These are phyloP conservation scores for Phanerochaete sordida DNA, from an alignment of 768 basidiomycete genomes.

Conservation along the genomic window DNA sequence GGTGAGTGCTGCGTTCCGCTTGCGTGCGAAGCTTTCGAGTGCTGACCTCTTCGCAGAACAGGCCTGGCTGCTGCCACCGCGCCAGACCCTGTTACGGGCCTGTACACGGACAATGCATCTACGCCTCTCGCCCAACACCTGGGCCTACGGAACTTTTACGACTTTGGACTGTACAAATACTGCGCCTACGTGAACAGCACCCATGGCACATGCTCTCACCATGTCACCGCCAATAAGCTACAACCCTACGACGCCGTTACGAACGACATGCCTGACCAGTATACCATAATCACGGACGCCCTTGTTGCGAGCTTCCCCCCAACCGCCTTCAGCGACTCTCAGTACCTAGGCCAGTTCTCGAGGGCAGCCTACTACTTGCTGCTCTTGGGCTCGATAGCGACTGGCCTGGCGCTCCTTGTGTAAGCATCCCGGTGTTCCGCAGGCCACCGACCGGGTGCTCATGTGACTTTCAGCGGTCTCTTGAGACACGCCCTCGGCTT, in stretches of 20 bases:
- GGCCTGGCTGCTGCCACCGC: constrained; percentile 46
- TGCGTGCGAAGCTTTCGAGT: background rate
- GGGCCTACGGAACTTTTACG: constrained; percentile 69
- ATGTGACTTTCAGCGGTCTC: constrained; percentile 48
- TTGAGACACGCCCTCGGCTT: constrained; percentile 63
- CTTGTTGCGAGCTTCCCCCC: constrained; percentile 39
- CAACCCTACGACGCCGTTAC: constrained; percentile 62
- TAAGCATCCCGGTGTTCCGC: constrained; percentile 31
- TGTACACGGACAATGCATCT: constrained; percentile 67
- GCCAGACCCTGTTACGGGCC: constrained; percentile 52
- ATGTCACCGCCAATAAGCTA: constrained; percentile 55
- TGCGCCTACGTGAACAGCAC: constrained; percentile 66
- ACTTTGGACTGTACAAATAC: constrained; percentile 79
- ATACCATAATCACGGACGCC: constrained; percentile 48
- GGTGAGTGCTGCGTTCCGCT: constrained; percentile 39
- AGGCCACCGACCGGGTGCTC: background rate
- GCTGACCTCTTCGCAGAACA: constrained; percentile 33
- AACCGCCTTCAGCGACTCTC: constrained; percentile 55
- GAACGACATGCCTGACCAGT: constrained; percentile 66
- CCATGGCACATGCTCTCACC: constrained; percentile 62
- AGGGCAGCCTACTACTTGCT: constrained; percentile 74
- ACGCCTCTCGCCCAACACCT: constrained; percentile 51
- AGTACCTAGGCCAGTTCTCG: constrained; percentile 59
- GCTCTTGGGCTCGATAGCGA: constrained; percentile 65
- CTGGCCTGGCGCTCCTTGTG: constrained; percentile 64